Conservation (phyloP, 495 filamentous ascomycete species). For the Evernia prunastri region DNA sequence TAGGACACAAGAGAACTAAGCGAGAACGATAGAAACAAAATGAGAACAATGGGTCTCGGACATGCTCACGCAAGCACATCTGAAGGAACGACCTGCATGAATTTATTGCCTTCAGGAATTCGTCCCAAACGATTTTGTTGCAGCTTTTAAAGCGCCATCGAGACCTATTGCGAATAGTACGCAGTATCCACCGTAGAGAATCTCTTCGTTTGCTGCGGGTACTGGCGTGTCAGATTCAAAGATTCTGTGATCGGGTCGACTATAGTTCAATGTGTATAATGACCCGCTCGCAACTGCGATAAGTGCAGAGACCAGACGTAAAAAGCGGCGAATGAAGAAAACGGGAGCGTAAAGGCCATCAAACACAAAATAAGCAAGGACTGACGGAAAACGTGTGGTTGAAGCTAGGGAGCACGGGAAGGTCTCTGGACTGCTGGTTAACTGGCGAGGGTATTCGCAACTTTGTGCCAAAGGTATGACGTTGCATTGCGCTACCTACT, state of each 20-base stretch:
- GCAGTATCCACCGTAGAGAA: too few relatives aligned
- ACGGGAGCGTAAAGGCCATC: neutral
- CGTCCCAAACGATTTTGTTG: neutral
- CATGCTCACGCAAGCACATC: neutral
- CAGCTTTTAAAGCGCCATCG: too few relatives aligned
- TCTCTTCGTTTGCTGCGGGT: too few relatives aligned
- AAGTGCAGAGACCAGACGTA: neutral
- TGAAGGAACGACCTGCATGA: neutral
- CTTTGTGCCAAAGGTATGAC: neutral
- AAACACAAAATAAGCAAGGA: neutral
- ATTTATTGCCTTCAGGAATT: neutral
- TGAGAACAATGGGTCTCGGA: too few relatives aligned
- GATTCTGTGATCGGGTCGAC: too few relatives aligned
- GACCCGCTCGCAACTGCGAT: too few relatives aligned
- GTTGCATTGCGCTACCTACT: neutral
- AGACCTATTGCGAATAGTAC: too few relatives aligned
- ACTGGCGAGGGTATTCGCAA: neutral
- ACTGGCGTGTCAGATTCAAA: too few relatives aligned
- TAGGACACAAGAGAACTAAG: neutral
- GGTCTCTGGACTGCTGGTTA: neutral
- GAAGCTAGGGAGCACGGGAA: neutral
- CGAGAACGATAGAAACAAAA: neutral
- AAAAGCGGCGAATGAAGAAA: neutral
- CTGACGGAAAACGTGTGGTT: neutral
- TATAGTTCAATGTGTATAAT: too few relatives aligned